Evolutionary conservation across 2,329 filamentous ascomycete genomes (phyloP).

Genomic region (Colletotrichum sp.): DNA sequence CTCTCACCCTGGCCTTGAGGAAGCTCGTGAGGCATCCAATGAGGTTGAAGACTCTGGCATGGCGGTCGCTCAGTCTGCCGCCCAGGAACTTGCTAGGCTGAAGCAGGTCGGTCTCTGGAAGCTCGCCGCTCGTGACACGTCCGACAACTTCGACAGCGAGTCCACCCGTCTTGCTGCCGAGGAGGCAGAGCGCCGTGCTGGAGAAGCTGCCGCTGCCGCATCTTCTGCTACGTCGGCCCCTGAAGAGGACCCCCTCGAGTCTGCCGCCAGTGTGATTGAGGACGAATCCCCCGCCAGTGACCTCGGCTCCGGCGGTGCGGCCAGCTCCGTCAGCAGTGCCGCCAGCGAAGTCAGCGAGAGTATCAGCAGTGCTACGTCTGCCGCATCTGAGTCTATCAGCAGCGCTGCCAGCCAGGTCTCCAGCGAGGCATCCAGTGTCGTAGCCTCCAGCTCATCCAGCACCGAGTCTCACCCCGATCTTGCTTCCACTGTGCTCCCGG

Average conservation of each 20-base stretch:
- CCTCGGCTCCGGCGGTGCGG: background rate
- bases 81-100: slow-evolving; percentile 78
- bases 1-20: slow-evolving; percentile 71
- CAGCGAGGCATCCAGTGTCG: slow-evolving; percentile 20
- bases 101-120: slow-evolving; percentile 90
- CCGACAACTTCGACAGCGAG: slow-evolving; percentile 79
- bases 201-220: slow-evolving; percentile 31
- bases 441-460: background rate
- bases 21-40: slow-evolving; percentile 70
- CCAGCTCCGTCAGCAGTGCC: slow-evolving; percentile 4
- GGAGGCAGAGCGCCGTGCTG: slow-evolving; percentile 36
- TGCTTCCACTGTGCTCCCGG: slow-evolving; percentile 17
- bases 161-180: slow-evolving; percentile 63
- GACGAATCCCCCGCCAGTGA: slow-evolving; percentile 17
- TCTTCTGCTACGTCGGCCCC: slow-evolving; percentile 6
- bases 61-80: slow-evolving; percentile 77
- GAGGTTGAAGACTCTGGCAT: slow-evolving; percentile 81
- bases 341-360: background rate
- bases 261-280: slow-evolving; percentile 16
- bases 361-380: slow-evolving; percentile 18
- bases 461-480: slow-evolving; percentile 8
- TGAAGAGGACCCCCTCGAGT: slow-evolving; percentile 22
- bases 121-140: slow-evolving; percentile 73
- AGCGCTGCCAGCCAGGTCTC: slow-evolving; percentile 24
- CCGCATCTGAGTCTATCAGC: slow-evolving; percentile 26